Percentiles rank a stretch among this genome's conserved stretches.
phyloP scores from a whole-genome alignment of 208 protist genomes.

The Wallacemonas sp. region DNA sequence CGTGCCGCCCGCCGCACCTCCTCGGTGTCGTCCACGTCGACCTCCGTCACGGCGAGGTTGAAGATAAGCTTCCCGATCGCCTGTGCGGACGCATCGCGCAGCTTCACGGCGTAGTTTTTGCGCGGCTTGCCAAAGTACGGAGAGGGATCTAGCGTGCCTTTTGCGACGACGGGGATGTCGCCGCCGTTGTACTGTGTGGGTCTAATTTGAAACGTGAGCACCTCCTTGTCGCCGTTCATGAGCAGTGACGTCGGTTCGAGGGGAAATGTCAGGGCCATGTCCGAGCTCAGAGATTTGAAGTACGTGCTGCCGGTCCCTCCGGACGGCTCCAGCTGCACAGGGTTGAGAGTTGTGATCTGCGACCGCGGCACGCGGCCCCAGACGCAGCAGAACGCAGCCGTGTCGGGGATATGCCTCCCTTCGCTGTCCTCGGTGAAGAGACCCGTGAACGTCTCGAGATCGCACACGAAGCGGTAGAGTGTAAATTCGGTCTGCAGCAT shows the following conservation, averaged over 20 bases:
- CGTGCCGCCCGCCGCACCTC: slow-evolving; percentile 1
- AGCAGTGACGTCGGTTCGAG: slow-evolving; percentile 20
- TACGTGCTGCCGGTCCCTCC: slow-evolving; percentile 38
- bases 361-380: slow-evolving; percentile 60
- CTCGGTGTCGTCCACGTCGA: slow-evolving; percentile 21
- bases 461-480: slow-evolving; percentile 80
- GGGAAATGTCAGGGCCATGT: slow-evolving; percentile 70
- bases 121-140: slow-evolving; percentile 66
- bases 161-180: slow-evolving; percentile 62
- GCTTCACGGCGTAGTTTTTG: slow-evolving; percentile 89
- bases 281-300: slow-evolving; percentile 50
- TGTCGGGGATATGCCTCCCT: slow-evolving; percentile 63
- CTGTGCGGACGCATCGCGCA: slow-evolving; percentile 62
- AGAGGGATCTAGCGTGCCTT: slow-evolving; percentile 70
- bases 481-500: slow-evolving; percentile 74
- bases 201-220: slow-evolving; percentile 69
- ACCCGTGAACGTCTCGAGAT: slow-evolving; percentile 60
- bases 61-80: slow-evolving; percentile 84
- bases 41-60: slow-evolving; percentile 51
- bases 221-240: slow-evolving; percentile 44
- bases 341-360: slow-evolving; percentile 21
- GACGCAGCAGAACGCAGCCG: slow-evolving; percentile 53
- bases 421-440: slow-evolving; percentile 58
- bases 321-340: slow-evolving; percentile 9
- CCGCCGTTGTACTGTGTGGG: slow-evolving; percentile 51